Base-by-base conservation (phyloP, 768 basidiomycete genomes). In the Pholiota conissans region DNA sequence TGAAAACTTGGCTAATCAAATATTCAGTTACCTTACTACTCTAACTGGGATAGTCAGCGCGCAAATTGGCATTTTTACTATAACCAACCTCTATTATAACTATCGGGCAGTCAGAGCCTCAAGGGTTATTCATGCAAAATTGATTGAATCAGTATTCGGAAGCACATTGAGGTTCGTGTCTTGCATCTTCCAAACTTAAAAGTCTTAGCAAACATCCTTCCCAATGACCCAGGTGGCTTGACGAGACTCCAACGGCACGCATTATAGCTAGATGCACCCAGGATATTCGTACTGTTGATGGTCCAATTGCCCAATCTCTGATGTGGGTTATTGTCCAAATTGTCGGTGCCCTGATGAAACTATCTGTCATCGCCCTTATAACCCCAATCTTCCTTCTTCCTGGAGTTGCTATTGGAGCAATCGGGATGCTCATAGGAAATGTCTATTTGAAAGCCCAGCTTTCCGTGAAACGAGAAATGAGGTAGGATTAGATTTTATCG, bases 281-380 rank as follows among this genome's bases (percentile, higher is more conserved):
- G 22, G 65, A 63, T 24, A 75, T 80, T 63, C 48, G 60, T 27
- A 46, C 54, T 22, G 77, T 91, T 42, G 89, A 91, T 63, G 71
- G 71, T 11, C 63, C 69, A 0, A 61, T 77, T 22, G 57, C 74
- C 0, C 63, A 64, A 24, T 63, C 63, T 11, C 57, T 78, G 11
- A 63, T 64, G 60, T 60, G 59, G 57, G 59, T 76, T 1, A 29
- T 62, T 10, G 68, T 70, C 46, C 61, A 73, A 56, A 62, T 67
- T 3, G 52, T 71, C 5, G 59, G 69, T 2, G 71, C 80, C 69
- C 18, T 80, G 16, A 63, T 70, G 45, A 78, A 74, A 52, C 69
- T 83, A n/a, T 65, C 64, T 1, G 78, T 76, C 0, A 72, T 82
- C 9, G 62, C 79, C 16, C 26, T 74, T 30, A 72, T 77, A 18